Evolutionary conservation across 345 rosid genomes (phyloP).

Genomic region (Rhodomyrtus tomentosa): DNA sequence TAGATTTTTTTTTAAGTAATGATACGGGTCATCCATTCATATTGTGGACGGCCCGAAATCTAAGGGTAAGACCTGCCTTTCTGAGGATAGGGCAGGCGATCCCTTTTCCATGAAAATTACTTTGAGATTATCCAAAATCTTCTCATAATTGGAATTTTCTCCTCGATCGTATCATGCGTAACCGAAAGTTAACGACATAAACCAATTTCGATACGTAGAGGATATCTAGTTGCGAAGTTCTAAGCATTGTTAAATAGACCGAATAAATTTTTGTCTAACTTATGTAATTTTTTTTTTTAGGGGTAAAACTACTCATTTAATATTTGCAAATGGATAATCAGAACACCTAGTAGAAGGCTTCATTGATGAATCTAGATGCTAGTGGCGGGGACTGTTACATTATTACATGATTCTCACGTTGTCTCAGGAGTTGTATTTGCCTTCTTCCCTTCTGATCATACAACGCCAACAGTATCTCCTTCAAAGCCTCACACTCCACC

Average conservation of each 20-base stretch:
- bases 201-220: neutral
- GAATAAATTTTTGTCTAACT: neutral
- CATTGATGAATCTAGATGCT: neutral
- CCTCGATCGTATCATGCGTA: neutral
- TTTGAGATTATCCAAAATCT: neutral
- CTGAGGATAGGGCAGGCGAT: too few species aligned
- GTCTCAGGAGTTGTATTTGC: neutral
- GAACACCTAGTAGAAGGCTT: neutral
- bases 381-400: neutral
- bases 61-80: too few species aligned
- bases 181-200: neutral
- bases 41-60: too few species aligned
- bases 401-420: neutral
- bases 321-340: neutral
- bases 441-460: conserved; percentile 7
- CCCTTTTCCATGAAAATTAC: neutral
- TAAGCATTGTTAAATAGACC: neutral
- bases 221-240: neutral
- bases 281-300: neutral
- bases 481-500: conserved; percentile 12
- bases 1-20: too few species aligned
- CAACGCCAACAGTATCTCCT: conserved; percentile 19
- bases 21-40: too few species aligned
- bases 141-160: neutral
- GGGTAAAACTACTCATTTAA: neutral